Base-by-base conservation (phyloP, 2,329 filamentous ascomycete species). In the Cordyceps cateniannulata region DNA sequence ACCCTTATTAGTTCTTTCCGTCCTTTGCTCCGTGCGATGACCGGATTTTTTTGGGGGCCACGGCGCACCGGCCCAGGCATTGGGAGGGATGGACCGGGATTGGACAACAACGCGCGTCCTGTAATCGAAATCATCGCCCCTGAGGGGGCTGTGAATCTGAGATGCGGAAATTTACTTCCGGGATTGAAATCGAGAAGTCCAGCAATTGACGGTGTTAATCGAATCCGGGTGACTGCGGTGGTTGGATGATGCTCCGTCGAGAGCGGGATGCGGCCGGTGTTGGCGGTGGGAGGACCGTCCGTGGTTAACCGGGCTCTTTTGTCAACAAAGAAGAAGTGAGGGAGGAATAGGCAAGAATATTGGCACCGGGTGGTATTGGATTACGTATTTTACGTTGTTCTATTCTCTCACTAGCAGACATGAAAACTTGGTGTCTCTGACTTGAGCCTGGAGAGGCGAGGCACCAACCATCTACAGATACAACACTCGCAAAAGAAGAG, bases 41-140 rank as follows among this genome's bases (percentile, higher is more conserved):
- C 44, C 45, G 6, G 45, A 38, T 14, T 16, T n/a, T 16, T n/a
- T 48, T 44, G 53, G 40, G 42, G 53, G 53, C 53, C 44, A 55
- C 40, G 22, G 20, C 20, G 40, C 50, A 38, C 24, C 40, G 40
- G 18, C n/a, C 50, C 52, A n/a, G 54, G 54, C 22, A 22, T 49
- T 57, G 27, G 10, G 20, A 9, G 44, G 14, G n/a, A 18, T 12
- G 27, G 40, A 57, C 40, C 54, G 54, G 54, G 54, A 57, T 57
- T 57, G 54, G 32, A 24, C 18, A 29, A 25, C 44, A 49, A 57
- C 45, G 44, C 54, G 54, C 45, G 54, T 57, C 54, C 44, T 42
- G 29, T n/a, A 24, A 57, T 32, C 18, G 53, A 45, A 8, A 42
- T 27, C 44, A 18, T 10, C 25, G 9, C 44, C 9, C 22, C 20